Evolutionary conservation across 1,284 basidiomycete species (phyloP).

Genomic region (Sanghuangporus baumii): DNA sequence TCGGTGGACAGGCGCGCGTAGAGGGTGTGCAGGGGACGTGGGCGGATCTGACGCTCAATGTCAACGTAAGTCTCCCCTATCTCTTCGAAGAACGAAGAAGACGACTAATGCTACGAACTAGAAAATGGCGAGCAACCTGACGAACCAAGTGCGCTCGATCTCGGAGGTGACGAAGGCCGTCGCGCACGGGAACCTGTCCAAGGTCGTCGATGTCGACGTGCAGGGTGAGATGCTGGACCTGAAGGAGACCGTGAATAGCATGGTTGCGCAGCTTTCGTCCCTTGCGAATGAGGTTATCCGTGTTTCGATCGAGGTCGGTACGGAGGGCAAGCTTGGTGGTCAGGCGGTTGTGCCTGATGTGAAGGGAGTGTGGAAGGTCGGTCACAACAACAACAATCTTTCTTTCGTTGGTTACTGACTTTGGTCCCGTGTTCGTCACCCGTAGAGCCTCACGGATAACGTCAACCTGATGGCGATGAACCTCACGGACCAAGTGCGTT

Average conservation of each 20-base stretch:
- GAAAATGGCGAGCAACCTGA: conserved; percentile 91
- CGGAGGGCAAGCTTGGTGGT: conserved; percentile 93
- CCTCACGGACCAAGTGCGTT: conserved; percentile 87
- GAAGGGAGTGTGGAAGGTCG: conserved; percentile 87
- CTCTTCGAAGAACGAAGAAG: not conserved
- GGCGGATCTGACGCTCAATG: conserved; percentile 88
- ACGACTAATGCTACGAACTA: conserved; percentile 25
- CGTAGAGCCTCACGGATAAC: conserved; percentile 65
- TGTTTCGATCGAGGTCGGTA: conserved; percentile 89
- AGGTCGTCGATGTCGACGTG: conserved; percentile 92
- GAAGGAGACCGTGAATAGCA: conserved; percentile 87
- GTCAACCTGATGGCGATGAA: conserved; percentile 92
- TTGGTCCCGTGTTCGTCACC: not conserved
- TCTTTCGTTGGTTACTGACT: not conserved
- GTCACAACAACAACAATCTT: conserved; percentile 17
- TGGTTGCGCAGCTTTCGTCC: conserved; percentile 83
- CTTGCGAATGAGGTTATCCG: conserved; percentile 83
- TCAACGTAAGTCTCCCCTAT: conserved; percentile 53
- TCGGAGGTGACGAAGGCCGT: conserved; percentile 97
- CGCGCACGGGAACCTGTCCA: conserved; percentile 85
- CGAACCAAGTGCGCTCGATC: conserved; percentile 96
- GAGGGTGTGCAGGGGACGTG: conserved; percentile 93
- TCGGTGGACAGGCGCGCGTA: conserved; percentile 90
- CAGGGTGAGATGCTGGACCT: conserved; percentile 96
- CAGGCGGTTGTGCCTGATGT: conserved; percentile 87